These are phyloP conservation scores for Trichoderma brevicompactum DNA, from an alignment of 2,329 filamentous ascomycete genomes.

Conservation along the genomic window DNA sequence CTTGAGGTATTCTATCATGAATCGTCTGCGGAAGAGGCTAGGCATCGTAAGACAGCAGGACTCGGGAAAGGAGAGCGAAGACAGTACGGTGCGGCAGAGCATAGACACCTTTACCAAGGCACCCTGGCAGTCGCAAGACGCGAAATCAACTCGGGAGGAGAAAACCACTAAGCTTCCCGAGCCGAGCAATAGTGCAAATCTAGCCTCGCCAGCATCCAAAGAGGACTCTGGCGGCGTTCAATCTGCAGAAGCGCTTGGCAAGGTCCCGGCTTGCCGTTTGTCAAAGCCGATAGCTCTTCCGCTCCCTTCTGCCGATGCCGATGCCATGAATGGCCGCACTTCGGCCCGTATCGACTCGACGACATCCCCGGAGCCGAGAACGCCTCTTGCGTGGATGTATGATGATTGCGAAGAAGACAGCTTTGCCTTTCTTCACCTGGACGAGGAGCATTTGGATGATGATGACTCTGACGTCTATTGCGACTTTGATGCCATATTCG, in stretches of 20 bases:
- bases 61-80: conserved; percentile 39
- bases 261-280: conserved; percentile 36
- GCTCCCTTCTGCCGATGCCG: conserved; percentile 36
- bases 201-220: neutral
- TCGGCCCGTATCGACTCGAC: conserved; percentile 41
- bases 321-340: conserved; percentile 37
- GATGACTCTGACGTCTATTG: conserved; percentile 58
- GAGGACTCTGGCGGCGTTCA: neutral
- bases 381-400: conserved; percentile 31
- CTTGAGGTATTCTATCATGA: conserved; percentile 68
- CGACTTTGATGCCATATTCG: conserved; percentile 53
- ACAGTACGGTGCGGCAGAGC: conserved; percentile 33
- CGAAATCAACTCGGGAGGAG: conserved; percentile 33
- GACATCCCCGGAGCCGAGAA: conserved; percentile 42
- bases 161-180: neutral
- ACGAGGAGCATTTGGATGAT: conserved; percentile 52
- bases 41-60: conserved; percentile 38
- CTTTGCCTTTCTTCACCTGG: conserved; percentile 53
- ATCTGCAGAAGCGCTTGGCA: conserved; percentile 29
- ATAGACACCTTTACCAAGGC: conserved; percentile 32
- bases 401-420: conserved; percentile 51
- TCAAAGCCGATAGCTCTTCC: conserved; percentile 40
- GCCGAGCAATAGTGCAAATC: neutral
- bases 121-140: conserved; percentile 34
- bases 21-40: conserved; percentile 58